These are phyloP conservation scores for Tricholoma saponaceum DNA, from an alignment of 768 basidiomycete species.

Conservation along the genomic window DNA sequence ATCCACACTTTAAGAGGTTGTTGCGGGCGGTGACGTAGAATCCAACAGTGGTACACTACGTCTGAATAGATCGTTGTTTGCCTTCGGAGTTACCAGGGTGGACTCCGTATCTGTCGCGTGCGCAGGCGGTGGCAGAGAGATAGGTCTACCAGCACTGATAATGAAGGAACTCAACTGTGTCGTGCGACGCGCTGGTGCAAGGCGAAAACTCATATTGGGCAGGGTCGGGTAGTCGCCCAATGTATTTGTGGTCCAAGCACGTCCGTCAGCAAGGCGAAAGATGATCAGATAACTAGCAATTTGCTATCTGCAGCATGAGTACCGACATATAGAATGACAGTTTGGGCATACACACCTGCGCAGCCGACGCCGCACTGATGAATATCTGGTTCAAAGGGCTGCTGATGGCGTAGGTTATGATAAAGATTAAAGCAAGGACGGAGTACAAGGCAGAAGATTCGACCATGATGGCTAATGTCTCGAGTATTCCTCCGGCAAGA, in stretches of 20 bases:
- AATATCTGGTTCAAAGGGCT: constrained; percentile 30
- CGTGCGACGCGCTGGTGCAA: neutral
- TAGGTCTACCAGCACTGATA: neutral
- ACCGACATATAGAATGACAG: neutral
- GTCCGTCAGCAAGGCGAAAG: constrained; percentile 42
- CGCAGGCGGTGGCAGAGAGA: neutral
- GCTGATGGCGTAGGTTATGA: constrained; percentile 27
- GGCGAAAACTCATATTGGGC: constrained; percentile 13
- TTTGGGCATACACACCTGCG: constrained; percentile 19
- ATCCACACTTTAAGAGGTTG: neutral
- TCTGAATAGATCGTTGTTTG: neutral
- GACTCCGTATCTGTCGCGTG: neutral
- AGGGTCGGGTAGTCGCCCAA: constrained; percentile 12
- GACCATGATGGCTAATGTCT: constrained; percentile 30
- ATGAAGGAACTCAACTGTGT: constrained; percentile 3
- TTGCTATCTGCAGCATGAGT: constrained; percentile 23
- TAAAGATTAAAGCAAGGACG: constrained; percentile 24
- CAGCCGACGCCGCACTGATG: constrained; percentile 21
- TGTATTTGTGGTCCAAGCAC: constrained; percentile 35
- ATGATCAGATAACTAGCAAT: constrained; percentile 46
- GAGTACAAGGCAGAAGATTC: constrained; percentile 35
- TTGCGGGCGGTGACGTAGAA: neutral
- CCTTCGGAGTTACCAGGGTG: neutral
- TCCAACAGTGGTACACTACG: neutral
- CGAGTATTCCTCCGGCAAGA: constrained; percentile 25